Conservation (phyloP, 441 rosid species). For the Daphne laureola region DNA sequence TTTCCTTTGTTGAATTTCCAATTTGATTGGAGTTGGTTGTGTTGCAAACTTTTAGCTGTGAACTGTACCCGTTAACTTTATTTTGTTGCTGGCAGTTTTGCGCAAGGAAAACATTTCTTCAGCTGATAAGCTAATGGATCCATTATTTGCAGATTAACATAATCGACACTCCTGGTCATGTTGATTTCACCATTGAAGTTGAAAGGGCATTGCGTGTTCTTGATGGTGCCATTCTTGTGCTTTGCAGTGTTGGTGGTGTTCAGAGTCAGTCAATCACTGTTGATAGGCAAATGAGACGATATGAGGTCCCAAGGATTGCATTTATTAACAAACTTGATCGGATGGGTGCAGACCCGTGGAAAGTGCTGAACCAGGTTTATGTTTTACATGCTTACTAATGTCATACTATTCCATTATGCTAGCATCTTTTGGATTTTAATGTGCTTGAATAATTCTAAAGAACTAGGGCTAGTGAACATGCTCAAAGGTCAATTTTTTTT, state of each 20-base stretch:
- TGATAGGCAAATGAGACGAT: slow-evolving; percentile 98
- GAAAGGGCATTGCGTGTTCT: slow-evolving; percentile 96
- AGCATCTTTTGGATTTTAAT: neutral
- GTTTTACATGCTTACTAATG: neutral
- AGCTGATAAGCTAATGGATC: neutral
- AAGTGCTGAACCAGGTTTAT: slow-evolving; percentile 82
- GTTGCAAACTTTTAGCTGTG: no score
- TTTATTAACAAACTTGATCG: slow-evolving; percentile 97
- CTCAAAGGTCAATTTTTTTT: no score
- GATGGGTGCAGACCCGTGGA: slow-evolving; percentile 99
- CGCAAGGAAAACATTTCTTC: neutral
- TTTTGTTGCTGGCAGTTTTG: no score
- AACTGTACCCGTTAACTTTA: no score
- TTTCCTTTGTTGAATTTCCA: neutral
- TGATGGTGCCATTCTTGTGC: slow-evolving; percentile 91
- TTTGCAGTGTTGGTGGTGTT: slow-evolving; percentile 98
- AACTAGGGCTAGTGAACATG: no score
- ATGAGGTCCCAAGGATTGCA: slow-evolving; percentile 85
- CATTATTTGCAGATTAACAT: slow-evolving; percentile 57
- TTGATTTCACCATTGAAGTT: slow-evolving; percentile 96
- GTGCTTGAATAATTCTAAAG: no score
- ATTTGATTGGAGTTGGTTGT: neutral
- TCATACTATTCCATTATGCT: neutral
- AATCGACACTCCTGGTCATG: slow-evolving; percentile 95
- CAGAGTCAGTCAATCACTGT: slow-evolving; percentile 99